These are phyloP conservation scores for Geotrichum restrictum DNA, from an alignment of 1,139 yeast species.

Conservation along the genomic window DNA sequence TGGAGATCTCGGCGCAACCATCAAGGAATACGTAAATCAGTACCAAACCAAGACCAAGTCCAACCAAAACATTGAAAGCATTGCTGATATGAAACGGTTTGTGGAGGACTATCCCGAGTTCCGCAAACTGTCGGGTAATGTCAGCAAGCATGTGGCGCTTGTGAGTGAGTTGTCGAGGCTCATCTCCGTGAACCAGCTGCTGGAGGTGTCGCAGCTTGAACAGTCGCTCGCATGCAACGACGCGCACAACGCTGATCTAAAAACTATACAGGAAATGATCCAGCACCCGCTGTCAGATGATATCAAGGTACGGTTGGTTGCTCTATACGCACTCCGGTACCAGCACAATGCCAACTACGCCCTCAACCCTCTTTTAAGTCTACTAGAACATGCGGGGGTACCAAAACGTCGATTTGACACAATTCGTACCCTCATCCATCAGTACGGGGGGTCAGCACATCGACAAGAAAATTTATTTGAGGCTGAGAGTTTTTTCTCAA, in stretches of 20 bases:
- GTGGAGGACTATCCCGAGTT: constrained; percentile 92
- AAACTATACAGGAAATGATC: constrained; percentile 41
- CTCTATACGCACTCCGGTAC: constrained; percentile 70
- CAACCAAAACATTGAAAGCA: constrained; percentile 64
- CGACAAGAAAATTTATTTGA: constrained; percentile 48
- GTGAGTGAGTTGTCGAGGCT: constrained; percentile 76
- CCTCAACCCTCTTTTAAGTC: constrained; percentile 39
- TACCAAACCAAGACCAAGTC: constrained; percentile 79
- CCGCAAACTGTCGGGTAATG: constrained; percentile 78
- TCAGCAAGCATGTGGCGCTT: constrained; percentile 88
- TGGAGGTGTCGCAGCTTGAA: constrained; percentile 88
- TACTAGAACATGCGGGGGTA: constrained; percentile 40
- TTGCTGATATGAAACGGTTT: constrained; percentile 83
- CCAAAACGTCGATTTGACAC: constrained; percentile 27
- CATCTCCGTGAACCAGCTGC: constrained; percentile 57
- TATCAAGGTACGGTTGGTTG: constrained; percentile 56
- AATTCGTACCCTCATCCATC: constrained; percentile 27
- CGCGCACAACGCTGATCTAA: constrained; percentile 49
- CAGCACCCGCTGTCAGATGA: constrained; percentile 40
- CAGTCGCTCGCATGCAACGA: constrained; percentile 75
- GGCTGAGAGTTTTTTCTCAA: constrained; percentile 41
- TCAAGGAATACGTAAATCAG: constrained; percentile 77
- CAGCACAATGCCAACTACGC: constrained; percentile 47
- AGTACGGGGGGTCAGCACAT: constrained; percentile 43
- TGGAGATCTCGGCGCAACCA: constrained; percentile 88